These are phyloP conservation scores for Cutaneotrichosporon arboriforme DNA, from an alignment of 1,284 basidiomycete genomes.

Conservation along the genomic window DNA sequence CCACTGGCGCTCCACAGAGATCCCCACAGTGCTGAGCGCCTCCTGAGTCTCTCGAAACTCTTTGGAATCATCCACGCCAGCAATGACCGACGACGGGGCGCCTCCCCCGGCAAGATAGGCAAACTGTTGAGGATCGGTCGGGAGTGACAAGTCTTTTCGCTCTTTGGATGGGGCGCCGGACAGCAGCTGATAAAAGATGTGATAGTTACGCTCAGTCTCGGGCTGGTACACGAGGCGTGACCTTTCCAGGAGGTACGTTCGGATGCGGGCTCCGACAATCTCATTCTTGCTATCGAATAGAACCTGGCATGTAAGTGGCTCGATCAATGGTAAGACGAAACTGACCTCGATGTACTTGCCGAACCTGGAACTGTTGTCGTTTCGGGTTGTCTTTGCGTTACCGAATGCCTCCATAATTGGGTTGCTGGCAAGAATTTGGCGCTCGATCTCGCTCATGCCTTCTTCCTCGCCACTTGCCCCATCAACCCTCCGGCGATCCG, in stretches of 20 bases:
- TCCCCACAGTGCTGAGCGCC: slow-evolving; percentile 92
- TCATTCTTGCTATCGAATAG: slow-evolving; percentile 91
- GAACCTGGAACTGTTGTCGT: slow-evolving; percentile 98
- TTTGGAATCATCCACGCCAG: slow-evolving; percentile 89
- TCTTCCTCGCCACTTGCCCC: slow-evolving; percentile 38
- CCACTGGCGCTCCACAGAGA: slow-evolving; percentile 96
- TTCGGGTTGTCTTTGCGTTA: slow-evolving; percentile 97
- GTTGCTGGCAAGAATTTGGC: slow-evolving; percentile 95
- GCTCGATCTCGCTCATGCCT: slow-evolving; percentile 85
- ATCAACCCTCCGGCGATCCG: slow-evolving; percentile 21
- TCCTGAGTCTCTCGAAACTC: slow-evolving; percentile 92
- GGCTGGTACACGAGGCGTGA: slow-evolving; percentile 98
- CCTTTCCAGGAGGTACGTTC: slow-evolving; percentile 94
- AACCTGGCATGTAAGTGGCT: slow-evolving; percentile 54
- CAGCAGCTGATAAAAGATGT: slow-evolving; percentile 99
- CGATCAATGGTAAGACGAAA: too few relatives aligned
- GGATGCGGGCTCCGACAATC: slow-evolving; percentile 94
- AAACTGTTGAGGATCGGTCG: slow-evolving; percentile 75
- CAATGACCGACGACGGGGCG: slow-evolving; percentile 73
- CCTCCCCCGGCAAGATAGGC: slow-evolving; percentile 93
- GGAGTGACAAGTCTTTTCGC: slow-evolving; percentile 86
- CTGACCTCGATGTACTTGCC: slow-evolving; percentile 97
- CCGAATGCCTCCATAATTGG: slow-evolving; percentile 99
- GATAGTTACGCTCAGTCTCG: slow-evolving; percentile 94
- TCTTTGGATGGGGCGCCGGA: slow-evolving; percentile 93